phyloP scores from a whole-genome alignment of 2,329 filamentous ascomycete genomes.

The Botryotinia narcissicola region DNA sequence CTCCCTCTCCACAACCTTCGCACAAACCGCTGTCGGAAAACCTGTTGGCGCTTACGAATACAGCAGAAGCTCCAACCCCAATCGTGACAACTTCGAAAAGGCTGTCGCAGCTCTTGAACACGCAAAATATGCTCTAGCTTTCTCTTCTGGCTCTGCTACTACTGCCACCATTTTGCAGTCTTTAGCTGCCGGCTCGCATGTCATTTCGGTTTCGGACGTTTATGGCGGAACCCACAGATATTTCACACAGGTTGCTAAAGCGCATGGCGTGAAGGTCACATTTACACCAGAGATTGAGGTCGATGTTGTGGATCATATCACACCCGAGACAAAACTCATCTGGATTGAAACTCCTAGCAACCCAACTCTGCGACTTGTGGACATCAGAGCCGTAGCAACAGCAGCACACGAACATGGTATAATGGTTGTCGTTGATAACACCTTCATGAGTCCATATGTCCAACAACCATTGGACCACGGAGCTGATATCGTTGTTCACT shows the following conservation, averaged over 20 bases:
- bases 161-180: conserved; percentile 93
- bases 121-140: conserved; percentile 88
- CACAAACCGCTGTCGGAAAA: conserved; percentile 83
- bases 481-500: conserved; percentile 95
- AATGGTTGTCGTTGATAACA: conserved; percentile 98
- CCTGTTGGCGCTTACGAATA: conserved; percentile 92
- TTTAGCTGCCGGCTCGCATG: conserved; percentile 84
- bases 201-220: conserved; percentile 94
- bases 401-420: conserved; percentile 86
- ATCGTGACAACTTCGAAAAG: conserved; percentile 89
- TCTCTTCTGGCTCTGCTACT: conserved; percentile 89
- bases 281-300: conserved; percentile 92
- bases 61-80: conserved; percentile 89
- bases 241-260: conserved; percentile 95
- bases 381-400: conserved; percentile 81
- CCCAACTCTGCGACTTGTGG: conserved; percentile 87
- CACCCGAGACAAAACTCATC: conserved; percentile 83
- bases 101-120: conserved; percentile 91
- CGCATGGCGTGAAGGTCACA: conserved; percentile 90
- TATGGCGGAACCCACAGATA: conserved; percentile 98
- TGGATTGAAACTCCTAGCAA: conserved; percentile 98
- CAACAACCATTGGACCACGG: conserved; percentile 95
- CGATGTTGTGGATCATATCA: conserved; percentile 81
- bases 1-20: conserved; percentile 93
- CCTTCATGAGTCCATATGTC: conserved; percentile 92